A percentile compares a stretch with the other conserved stretches of the same genome.
These are phyloP conservation scores for Aspergillus sp. DNA, from an alignment of 2,329 filamentous ascomycete species.

Conservation along the genomic window DNA sequence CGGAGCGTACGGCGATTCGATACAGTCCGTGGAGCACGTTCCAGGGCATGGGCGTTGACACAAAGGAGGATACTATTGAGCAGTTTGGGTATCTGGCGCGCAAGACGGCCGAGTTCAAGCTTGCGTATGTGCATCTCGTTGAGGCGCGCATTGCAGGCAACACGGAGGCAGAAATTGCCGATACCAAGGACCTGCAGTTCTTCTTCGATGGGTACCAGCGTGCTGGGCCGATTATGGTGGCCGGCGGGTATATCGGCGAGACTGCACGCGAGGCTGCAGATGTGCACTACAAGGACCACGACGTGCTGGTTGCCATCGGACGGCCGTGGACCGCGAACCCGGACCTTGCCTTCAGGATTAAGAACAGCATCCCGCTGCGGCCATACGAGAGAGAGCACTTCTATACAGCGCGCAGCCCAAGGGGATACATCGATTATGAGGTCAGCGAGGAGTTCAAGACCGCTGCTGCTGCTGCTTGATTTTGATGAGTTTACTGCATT, in stretches of 20 bases:
- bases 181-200: constrained; percentile 39
- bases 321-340: constrained; percentile 48
- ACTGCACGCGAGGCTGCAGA: constrained; percentile 41
- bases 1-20: constrained; percentile 46
- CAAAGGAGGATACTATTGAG: constrained; percentile 55
- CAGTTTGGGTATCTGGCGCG: constrained; percentile 60
- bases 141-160: constrained; percentile 53
- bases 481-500: background rate
- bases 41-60: constrained; percentile 56
- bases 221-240: constrained; percentile 51
- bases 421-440: constrained; percentile 43
- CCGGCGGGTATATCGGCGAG: constrained; percentile 47
- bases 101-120: constrained; percentile 51
- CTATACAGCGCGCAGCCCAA: constrained; percentile 36
- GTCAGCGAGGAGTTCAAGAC: constrained; percentile 35
- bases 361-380: constrained; percentile 37
- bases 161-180: constrained; percentile 33
- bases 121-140: constrained; percentile 64
- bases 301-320: constrained; percentile 42
- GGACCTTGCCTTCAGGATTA: constrained; percentile 45
- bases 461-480: constrained; percentile 21
- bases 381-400: constrained; percentile 44
- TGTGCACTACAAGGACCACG: constrained; percentile 28
- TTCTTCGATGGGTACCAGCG: constrained; percentile 44
- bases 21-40: constrained; percentile 47